Evolutionary conservation across 129 eudicot species (phyloP), one percentile per base, ranked within the genome.

Genomic region (Artemisia argyi): DNA sequence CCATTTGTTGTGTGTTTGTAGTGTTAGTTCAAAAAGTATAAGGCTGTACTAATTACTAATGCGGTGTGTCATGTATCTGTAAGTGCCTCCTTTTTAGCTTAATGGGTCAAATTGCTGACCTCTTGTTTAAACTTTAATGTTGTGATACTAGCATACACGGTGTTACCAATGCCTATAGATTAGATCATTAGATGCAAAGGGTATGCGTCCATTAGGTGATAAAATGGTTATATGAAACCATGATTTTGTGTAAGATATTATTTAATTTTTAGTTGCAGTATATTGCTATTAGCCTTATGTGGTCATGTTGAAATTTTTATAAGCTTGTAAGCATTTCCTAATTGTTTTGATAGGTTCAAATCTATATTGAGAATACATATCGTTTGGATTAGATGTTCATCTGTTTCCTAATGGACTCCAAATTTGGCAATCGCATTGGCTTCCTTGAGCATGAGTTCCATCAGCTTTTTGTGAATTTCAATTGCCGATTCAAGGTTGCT

Each of bases 401-500:
- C 17, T 59, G 15, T 59, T 59, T 76, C 32, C 20, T 22, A 26
- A 32, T 63, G n/a, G 71, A 22, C 60, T 65, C 56, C 74, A 44
- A 50, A 20, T 69, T 60, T 66, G 17, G 68, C 68, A 20, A 74
- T 78, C 12, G 76, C 65, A 46, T 74, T 68, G n/a, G 79, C 83
- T 63, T 84, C 83, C 69, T 49, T 78, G 8, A 74, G 79, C 76
- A 84, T 71, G 13, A 81, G 81, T 55, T 78, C 42, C 67, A 84
- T 65, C 16, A 84, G 17, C 7, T 56, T 84, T 61, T 81, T 74
- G 2, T 81, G 78, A 20, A 66, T 51, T 61, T 68, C 77, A 18
- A 81, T 74, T 3, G 74, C 74, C 3, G 76, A 74, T 28, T 75
- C 85, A 71, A 84, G 35, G 1, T 81, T 62, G 44, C 20, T 24